Evolutionary conservation across 2,329 filamentous ascomycete species (phyloP), one percentile per base, ranked within the genome.

Genomic region (Talaromyces atroroseus): DNA sequence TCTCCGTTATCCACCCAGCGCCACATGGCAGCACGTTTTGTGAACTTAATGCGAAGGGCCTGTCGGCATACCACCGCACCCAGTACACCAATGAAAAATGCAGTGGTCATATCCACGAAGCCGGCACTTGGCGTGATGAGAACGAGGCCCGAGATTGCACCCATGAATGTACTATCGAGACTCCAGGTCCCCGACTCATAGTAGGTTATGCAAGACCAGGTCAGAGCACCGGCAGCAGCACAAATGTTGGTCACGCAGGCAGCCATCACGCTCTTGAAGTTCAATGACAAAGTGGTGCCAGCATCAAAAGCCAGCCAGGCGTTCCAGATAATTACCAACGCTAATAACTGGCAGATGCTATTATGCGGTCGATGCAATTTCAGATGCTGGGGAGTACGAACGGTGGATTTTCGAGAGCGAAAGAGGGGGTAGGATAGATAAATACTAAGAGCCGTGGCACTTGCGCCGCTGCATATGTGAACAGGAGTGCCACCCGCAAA

Each of bases 1-100:
- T 82, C 79, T 1, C 78, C 79, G 58, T 80, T 80, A 59, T 81
- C 79, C 0, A 82, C 79, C 79, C 78, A 82, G 34, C 74, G 68
- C 34, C 66, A 72, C 74, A 2, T 70, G 65, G n/a, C 70, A 66
- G 79, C 79, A 29, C 74, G 67, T 14, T 76, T 72, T 1, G 76
- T 80, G 58, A 77, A 80, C 63, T 82, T 82, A 63, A 82, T 78
- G 1, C 78, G 69, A 52, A 82, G 62, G 14, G 78, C 78, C 65
- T 82, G 79, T 1, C 80, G 72, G 57, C 77, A 80, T 11, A 78
- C 64, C 1, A 77, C 36, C 1, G 78, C 77, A 0, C 78, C 78
- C 0, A 75, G 60, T 6, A 80, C 66, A 0, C 79, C 78, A 42
- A 81, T 79, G 53, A 74, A 73, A 58, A 80, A 75, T 0, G 77